These are phyloP conservation scores for Pichia nanzhaoensis DNA, from an alignment of 805 yeast species.

Conservation along the genomic window DNA sequence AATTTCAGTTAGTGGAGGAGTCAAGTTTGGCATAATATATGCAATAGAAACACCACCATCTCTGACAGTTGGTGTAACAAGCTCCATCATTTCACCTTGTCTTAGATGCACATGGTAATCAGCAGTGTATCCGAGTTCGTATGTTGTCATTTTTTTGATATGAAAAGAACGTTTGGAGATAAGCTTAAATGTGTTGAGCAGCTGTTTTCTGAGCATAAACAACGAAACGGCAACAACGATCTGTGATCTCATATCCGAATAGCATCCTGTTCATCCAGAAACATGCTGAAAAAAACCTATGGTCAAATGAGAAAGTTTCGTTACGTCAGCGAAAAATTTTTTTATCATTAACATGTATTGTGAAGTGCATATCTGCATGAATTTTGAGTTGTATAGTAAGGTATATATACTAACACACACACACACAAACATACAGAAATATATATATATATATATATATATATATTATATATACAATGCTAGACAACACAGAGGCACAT, in stretches of 20 bases:
- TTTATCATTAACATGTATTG: not conserved
- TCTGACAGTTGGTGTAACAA: slow-evolving; percentile 82
- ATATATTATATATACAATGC: no score
- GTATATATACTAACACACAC: no score
- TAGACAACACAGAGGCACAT: slow-evolving; percentile 3
- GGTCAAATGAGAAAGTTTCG: no score
- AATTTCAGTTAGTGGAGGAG: slow-evolving; percentile 82
- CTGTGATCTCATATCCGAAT: not conserved
- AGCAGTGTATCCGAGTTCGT: slow-evolving; percentile 64
- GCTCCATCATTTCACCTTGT: slow-evolving; percentile 88
- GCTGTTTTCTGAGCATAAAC: slow-evolving; percentile 1
- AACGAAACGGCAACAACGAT: not conserved
- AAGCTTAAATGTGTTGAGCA: not conserved
- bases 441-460: no score
- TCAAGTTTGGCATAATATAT: slow-evolving; percentile 93
- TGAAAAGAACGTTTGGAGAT: not conserved
- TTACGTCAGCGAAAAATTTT: slow-evolving; percentile 8
- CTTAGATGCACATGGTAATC: slow-evolving; percentile 97
- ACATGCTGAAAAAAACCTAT: not conserved
- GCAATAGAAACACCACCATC: slow-evolving; percentile 90
- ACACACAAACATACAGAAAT: no score
- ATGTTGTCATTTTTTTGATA: slow-evolving; percentile 18
- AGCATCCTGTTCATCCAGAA: not conserved
- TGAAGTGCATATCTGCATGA: not conserved
- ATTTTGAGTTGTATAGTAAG: no score